Evolutionary conservation across 148 eudicot species (phyloP), one percentile per base, ranked within the genome.

Genomic region (Heliamphora exappendiculata): DNA sequence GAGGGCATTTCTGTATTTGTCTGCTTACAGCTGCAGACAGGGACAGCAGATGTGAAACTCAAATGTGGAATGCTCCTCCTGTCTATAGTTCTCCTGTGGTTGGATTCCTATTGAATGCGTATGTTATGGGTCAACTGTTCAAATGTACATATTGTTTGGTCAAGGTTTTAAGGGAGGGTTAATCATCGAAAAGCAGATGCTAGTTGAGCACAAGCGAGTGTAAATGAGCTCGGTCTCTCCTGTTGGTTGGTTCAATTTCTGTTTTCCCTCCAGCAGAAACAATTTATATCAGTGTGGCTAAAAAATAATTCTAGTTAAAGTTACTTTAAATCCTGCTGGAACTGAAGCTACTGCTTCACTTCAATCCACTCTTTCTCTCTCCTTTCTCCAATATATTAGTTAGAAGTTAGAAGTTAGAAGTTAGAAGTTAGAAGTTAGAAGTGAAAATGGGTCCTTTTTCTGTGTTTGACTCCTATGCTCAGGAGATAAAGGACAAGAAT

Each of bases 201-300:
- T 72, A 34, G 62, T 29, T 13, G 11, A 72, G 34, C 45, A 53
- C 75, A 36, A 72, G 47, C 14, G 33, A 73, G 76, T 37, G 29
- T 73, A 57, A 51, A 72, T 16, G 33, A 72, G 60, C 47, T 72
- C 54, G 75, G 75, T 66, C 70, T 33, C 26, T 54, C 45, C 45
- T 11, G 4, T 73, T 55, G 47, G 20, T 71, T 37, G 42, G 60
- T 71, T 39, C 42, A 22, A 37, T 36, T 54, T 10, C 55, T 22
- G 41, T 26, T 73, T 72, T 73, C 50, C 37, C 39, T 73, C 37
- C 26, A 4, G 24, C n/a, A n/a, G 44, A 53, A 70, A 50, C 17
- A 33, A 50, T 50, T 50, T 24, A 44, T 33, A 53, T 36, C 53
- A 22, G 74, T 13, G 31, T 70, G 42, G 11, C 28, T 50, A 13